Evolutionary conservation across 495 filamentous ascomycete genomes (phyloP), one percentile per base, ranked within the genome.

Genomic region (Talaromyces proteolyticus): DNA sequence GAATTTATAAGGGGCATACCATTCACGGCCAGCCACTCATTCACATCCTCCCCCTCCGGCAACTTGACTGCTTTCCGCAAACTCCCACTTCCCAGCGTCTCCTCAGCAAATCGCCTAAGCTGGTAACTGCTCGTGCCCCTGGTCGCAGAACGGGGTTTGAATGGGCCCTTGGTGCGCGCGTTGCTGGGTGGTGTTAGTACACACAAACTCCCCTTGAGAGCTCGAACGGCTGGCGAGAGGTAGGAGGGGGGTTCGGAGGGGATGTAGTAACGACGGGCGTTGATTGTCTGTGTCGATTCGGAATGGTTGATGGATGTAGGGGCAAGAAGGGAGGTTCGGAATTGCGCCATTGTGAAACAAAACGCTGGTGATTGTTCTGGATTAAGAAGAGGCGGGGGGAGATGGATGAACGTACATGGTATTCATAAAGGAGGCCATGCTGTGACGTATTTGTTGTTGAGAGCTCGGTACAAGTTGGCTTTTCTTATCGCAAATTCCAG

Each of bases 21-120:
- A 66, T 98, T 96, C 43, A 97, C 94, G 20, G 93, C 93, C 52
- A 97, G 70, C 93, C 93, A 98, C 68, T 98, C 93, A 66, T 93
- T 94, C 66, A 91, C 71, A 69, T 97, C 93, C 61, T 98, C 93
- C 40, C 94, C 93, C 63, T 98, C 94, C 12, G 94, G 93, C 41
- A 97, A 74, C 75, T 89, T 94, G 54, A 98, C 93, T 26, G 93
- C 91, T 73, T 97, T 97, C 55, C 89, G 80, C 70, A 98, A 74
- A 68, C 90, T 95, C 26, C 93, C 93, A 60, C 89, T 94, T 21
- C 93, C 93, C 14, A 98, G 75, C 37, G 93, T 98, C 26, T 93
- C 94, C 67, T 98, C 93, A 12, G 93, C 93, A 77, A 96, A 98
- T 59, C 97, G 93, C 62, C 91, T 84, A 48, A 98, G 76, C 69